Conservation (phyloP, 495 filamentous ascomycete species). For the Viridothelium virens region DNA sequence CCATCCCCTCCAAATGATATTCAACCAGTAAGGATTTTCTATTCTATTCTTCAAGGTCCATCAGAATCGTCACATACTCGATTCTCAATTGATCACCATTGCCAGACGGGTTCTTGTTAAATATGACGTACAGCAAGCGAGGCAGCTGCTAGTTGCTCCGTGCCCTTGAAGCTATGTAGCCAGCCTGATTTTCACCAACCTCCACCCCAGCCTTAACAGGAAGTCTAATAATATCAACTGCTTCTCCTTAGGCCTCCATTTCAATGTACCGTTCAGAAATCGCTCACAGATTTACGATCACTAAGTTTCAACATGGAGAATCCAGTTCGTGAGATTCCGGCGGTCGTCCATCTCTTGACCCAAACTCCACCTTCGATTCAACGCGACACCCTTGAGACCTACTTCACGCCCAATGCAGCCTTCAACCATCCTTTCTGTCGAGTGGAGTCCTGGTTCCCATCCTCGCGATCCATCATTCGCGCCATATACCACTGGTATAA, state of each 20-base stretch:
- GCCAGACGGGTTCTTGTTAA: too few species aligned
- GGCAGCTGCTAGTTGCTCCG: too few species aligned
- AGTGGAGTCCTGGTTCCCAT: conserved; percentile 48
- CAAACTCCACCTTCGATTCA: conserved; percentile 58
- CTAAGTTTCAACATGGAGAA: conserved; percentile 16
- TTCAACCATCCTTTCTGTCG: conserved; percentile 79
- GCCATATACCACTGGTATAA: conserved; percentile 83
- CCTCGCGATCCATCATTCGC: conserved; percentile 54
- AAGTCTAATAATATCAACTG: not conserved
- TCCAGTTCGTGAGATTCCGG: conserved; percentile 48
- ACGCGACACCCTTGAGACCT: conserved; percentile 52
- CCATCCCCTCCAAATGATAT: too few species aligned
- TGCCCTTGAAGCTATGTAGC: not conserved
- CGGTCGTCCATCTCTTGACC: conserved; percentile 58
- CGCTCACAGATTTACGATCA: not conserved
- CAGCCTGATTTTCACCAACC: not conserved
- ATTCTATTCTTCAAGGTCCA: too few species aligned
- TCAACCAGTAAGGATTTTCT: too few species aligned
- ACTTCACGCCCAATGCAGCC: conserved; percentile 59
- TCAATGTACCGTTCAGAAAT: not conserved
- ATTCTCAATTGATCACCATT: too few species aligned
- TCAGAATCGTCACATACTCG: too few species aligned
- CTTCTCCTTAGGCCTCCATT: not conserved
- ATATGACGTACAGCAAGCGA: too few species aligned
- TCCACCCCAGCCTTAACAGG: too few species aligned